Base-by-base conservation (phyloP, 495 filamentous ascomycete genomes). In the Copromyces sp. region DNA sequence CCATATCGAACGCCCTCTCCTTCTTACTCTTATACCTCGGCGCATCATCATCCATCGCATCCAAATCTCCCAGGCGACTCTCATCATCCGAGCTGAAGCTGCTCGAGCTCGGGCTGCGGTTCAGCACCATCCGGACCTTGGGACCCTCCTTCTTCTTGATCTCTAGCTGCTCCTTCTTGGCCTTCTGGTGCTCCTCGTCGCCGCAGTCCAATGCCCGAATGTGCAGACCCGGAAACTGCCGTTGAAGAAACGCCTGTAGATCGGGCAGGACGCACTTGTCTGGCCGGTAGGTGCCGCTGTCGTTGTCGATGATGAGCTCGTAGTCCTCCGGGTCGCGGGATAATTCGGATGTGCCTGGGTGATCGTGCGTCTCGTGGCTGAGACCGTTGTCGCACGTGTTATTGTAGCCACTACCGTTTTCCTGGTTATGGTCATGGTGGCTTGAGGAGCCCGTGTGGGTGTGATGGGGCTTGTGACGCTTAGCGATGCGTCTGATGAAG, bases 241-340 rank as follows among this genome's bases (percentile, higher is more conserved):
- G 78, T 12, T 88, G 82, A 35, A 98, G 77, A 77, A 95, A 95
- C 17, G 82, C 75, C 39, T 89, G 86, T 9, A 98, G 83, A 1
- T 90, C 77, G 0, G 92, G 91, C 9, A 98, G 86, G 6, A 91
- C 83, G 8, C 89, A 85, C 37, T 90, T 88, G 74, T 94, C 93
- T 0, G 95, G 95, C 0, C 95, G 89, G 79, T 98, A 98, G 0
- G 95, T 98, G 16, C 95, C 95, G 76, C 89, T 92, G 80, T 97
- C 94, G 73, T 98, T 98, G 83, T 98, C 95, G 75, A 98, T 97
- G 69, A 95, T 86, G 4, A 98, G 87, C 77, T 95, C 90, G 77
- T 97, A 98, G 76, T 90, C 84, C 1, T 82, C 75, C 0, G 93
- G 92, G 71, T 93, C 86, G 7, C 75, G 76, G 2, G 84, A 81